These are phyloP conservation scores for Cutaneotrichosporon daszewskae DNA, from an alignment of 1,284 basidiomycete genomes.

Conservation along the genomic window DNA sequence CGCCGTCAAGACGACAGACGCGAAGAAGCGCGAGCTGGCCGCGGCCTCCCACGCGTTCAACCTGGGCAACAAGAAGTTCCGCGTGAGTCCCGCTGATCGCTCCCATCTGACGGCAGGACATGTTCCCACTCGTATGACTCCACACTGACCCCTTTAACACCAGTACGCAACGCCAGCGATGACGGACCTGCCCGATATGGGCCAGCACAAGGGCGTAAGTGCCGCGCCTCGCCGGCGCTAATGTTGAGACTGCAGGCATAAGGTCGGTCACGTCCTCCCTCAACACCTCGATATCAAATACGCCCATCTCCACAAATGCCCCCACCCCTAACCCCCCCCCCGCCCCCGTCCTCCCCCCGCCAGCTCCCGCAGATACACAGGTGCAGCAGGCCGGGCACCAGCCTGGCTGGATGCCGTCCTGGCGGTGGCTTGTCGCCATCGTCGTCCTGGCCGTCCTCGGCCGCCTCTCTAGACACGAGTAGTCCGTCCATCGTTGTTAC, in stretches of 20 bases:
- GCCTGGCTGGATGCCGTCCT: constrained; percentile 31
- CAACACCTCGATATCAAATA: too few species aligned
- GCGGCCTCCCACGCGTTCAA: constrained; percentile 80
- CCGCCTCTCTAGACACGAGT: constrained; percentile 21
- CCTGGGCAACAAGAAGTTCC: constrained; percentile 69
- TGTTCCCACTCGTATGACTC: constrained; percentile 69
- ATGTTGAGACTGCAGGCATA: too few species aligned
- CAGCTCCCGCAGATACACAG: constrained; percentile 1
- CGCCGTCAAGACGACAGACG: constrained; percentile 71
- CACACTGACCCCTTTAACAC: constrained; percentile 6
- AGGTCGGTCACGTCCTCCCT: too few species aligned
- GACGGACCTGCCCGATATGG: constrained; percentile 82
- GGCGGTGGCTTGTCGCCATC: constrained; percentile 40
- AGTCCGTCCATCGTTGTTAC: constrained; percentile 3
- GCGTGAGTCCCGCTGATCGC: constrained; percentile 25
- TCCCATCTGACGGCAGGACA: constrained; percentile 50
- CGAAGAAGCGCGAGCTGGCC: constrained; percentile 72
- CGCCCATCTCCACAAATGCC: constrained; percentile 4
- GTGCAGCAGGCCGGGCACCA: constrained; percentile 5
- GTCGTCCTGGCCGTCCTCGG: constrained; percentile 38
- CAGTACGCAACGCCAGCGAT: constrained; percentile 64
- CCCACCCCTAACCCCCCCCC: background rate
- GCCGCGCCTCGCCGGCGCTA: too few species aligned
- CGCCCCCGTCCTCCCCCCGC: background rate
- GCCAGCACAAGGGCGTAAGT: constrained; percentile 28